Evolutionary conservation across 176 grass and related monocot genomes (phyloP).

Genomic region (Oryza coarctata): DNA sequence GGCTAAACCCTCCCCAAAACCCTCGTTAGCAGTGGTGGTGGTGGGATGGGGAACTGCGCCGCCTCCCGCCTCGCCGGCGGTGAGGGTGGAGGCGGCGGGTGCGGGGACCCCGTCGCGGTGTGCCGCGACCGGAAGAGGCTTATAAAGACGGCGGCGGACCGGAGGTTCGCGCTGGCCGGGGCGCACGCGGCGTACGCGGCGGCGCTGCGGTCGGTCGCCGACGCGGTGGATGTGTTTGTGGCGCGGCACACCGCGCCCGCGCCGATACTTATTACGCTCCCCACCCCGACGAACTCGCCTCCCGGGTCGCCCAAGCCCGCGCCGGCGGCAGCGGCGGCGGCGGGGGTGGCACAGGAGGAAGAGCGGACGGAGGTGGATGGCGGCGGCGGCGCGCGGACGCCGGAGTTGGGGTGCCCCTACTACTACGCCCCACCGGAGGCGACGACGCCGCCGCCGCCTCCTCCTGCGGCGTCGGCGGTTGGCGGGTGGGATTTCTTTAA

Average conservation of each 20-base stretch:
- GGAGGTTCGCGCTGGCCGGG: constrained; percentile 58
- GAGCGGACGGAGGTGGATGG: constrained; percentile 1
- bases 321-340: background rate
- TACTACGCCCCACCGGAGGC: constrained; percentile 50
- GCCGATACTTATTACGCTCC: constrained; percentile 83
- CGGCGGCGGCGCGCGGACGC: constrained; percentile 10
- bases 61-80: constrained; percentile 66
- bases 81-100: constrained; percentile 38
- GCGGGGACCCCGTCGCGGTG: constrained; percentile 70
- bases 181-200: constrained; percentile 67
- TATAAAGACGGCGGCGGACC: constrained; percentile 70
- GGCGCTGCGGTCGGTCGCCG: constrained; percentile 67
- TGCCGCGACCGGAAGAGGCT: constrained; percentile 89
- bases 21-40: constrained; percentile 19
- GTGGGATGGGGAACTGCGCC: constrained; percentile 87
- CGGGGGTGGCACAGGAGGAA: background rate
- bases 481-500: constrained; percentile 97
- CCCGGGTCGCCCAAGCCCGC: constrained; percentile 47
- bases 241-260: constrained; percentile 76
- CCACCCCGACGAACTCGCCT: constrained; percentile 35
- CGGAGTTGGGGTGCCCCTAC: constrained; percentile 61
- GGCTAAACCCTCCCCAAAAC: constrained; percentile 55
- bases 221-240: constrained; percentile 76
- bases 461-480: constrained; percentile 33
- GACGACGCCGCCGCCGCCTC: constrained; percentile 32